phyloP scores from a whole-genome alignment of 129 eudicot species.

The Solidago caesia region DNA sequence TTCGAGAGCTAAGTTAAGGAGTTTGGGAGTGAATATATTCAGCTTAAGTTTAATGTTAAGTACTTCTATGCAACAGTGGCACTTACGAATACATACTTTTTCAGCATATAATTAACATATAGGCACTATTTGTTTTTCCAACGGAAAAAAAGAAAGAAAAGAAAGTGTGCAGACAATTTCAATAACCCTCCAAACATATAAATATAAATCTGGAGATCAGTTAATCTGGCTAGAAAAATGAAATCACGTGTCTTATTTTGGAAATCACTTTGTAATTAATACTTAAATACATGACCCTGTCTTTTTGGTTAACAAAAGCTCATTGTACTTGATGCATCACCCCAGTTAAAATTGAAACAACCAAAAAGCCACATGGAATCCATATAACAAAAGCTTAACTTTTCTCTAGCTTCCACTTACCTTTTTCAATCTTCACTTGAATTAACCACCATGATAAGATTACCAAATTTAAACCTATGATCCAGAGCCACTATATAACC shows the following conservation, averaged over 20 bases:
- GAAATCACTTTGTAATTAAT: neutral
- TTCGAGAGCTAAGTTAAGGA: neutral
- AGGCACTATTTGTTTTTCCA: too few relatives aligned
- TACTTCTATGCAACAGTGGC: too few relatives aligned
- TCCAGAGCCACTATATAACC: too few relatives aligned
- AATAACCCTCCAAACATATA: too few relatives aligned
- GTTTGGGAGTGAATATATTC: too few relatives aligned
- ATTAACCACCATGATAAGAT: constrained; percentile 5
- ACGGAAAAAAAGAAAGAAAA: too few relatives aligned
- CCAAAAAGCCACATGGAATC: neutral
- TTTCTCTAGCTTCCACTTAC: neutral
- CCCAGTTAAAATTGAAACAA: neutral
- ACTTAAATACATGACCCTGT: too few relatives aligned
- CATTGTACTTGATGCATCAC: constrained; percentile 7
- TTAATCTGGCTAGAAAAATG: constrained; percentile 1
- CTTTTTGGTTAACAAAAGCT: neutral
- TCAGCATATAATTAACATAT: too few relatives aligned
- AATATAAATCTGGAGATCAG: constrained; percentile 7
- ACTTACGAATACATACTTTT: too few relatives aligned
- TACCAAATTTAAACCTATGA: neutral
- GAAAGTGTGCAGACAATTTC: too few relatives aligned
- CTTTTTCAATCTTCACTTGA: neutral
- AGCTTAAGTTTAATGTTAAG: too few relatives aligned
- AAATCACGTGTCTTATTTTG: neutral
- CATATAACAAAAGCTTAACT: constrained; percentile 8